These are phyloP conservation scores for Wallacemonas rigidus DNA, from an alignment of 208 protist genomes.

Conservation along the genomic window DNA sequence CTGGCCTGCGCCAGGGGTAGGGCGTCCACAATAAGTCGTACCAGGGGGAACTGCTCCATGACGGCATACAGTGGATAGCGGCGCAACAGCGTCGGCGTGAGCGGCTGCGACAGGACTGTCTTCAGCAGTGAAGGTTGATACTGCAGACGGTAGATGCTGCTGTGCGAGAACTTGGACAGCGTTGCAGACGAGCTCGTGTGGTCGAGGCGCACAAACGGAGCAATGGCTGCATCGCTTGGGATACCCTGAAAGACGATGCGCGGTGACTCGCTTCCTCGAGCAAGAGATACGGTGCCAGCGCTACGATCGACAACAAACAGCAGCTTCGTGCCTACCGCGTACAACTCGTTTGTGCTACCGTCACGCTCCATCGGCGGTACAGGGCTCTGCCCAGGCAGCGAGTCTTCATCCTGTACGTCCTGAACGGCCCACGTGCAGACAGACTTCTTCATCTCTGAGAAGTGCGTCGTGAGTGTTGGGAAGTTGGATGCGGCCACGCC, in stretches of 20 bases:
- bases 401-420: conserved; percentile 87
- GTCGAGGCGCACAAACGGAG: conserved; percentile 89
- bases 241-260: conserved; percentile 79
- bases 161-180: conserved; percentile 56
- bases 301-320: conserved; percentile 83
- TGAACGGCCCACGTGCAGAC: conserved; percentile 84
- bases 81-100: conserved; percentile 71
- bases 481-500: conserved; percentile 74
- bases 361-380: conserved; percentile 52
- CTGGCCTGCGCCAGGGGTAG: conserved; percentile 50
- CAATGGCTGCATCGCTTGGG: conserved; percentile 47
- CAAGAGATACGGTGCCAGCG: conserved; percentile 72
- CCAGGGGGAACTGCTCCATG: conserved; percentile 51
- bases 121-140: conserved; percentile 44
- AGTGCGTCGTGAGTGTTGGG: conserved; percentile 50
- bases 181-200: conserved; percentile 76
- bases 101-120: conserved; percentile 47
- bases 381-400: conserved; percentile 66
- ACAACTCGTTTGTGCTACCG: conserved; percentile 45
- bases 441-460: conserved; percentile 49
- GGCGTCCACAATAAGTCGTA: conserved; percentile 43
- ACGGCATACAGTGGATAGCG: conserved; percentile 68
- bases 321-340: conserved; percentile 70
- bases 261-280: conserved; percentile 74
- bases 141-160: conserved; percentile 33